These are phyloP conservation scores for Eucalyptus victrix DNA, from an alignment of 345 rosid genomes.

Conservation along the genomic window DNA sequence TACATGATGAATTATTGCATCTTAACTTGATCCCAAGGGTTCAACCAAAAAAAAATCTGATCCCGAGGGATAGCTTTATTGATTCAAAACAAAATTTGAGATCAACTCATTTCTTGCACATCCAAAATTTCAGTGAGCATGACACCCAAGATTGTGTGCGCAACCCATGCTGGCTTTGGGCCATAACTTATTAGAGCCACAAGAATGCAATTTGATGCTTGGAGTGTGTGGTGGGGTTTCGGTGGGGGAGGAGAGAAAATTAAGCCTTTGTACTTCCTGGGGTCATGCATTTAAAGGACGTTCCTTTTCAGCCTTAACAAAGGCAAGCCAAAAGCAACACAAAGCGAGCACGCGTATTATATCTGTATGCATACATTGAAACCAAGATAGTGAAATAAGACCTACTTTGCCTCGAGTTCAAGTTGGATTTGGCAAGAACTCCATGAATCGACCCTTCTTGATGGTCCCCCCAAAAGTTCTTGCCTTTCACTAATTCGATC, in stretches of 20 bases:
- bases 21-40: neutral
- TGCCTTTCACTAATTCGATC: neutral
- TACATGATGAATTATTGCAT: neutral
- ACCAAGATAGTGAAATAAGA: neutral
- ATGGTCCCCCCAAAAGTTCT: neutral
- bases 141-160: neutral
- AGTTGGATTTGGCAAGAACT: neutral
- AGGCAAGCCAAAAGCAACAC: neutral
- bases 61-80: accelerated
- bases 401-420: neutral
- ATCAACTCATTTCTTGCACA: neutral
- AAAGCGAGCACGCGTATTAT: neutral
- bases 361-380: neutral
- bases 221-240: neutral
- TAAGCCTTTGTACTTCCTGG: neutral
- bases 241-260: neutral
- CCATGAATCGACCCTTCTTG: neutral
- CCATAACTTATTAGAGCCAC: neutral
- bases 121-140: neutral
- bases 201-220: neutral
- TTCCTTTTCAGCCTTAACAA: neutral
- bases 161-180: neutral
- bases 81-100: neutral
- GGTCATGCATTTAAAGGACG: neutral
- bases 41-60: accelerated